Evolutionary conservation across 1,139 yeast genomes (phyloP), one percentile per base, ranked within the genome.

Genomic region (Kodamaea ohmeri): DNA sequence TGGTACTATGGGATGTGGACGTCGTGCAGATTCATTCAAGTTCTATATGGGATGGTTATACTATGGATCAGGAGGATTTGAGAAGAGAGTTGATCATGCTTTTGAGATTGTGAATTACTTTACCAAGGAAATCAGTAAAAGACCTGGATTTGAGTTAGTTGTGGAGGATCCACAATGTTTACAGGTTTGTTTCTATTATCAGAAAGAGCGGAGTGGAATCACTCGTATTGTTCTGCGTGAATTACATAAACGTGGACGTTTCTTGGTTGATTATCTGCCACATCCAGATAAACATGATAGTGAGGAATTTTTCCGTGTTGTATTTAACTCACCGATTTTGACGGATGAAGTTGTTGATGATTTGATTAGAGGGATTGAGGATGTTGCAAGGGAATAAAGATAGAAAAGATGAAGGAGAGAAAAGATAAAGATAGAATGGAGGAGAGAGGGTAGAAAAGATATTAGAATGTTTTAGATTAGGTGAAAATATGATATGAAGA

Each of bases 1-100:
- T 55, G 95, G 95, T 7, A 87, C 96, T 5, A 83, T 87, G 94
- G 95, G 95, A 6, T 87, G 96, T 57, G 96, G 96, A 5, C 76
- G 96, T 50, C 71, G 96, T 39, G 80, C 94, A 0, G 96, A 87
- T 58, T 77, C 94, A 1, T 66, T 87, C 56, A 87, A 87, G 60
- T 71, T 87, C 52, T 86, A 83, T 57, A 60, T 87, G 57, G 80
- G 85, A 0, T 87, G 96, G 96, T 65, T 82, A 41, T 87, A 83
- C 67, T 87, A 80, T 51, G 96, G 96, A 1, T 61, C 73, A 8
- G 45, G 50, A 34, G 81, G 77, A 58, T 88, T 56, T 65, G 76
- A 63, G 32, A 56, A 66, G 49, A 65, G 92, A 25, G 70, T 87
- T 9, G 83, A 86, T 51, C 92, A 85, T 56, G 94, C 95, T 0